Conservation (phyloP, 1,284 basidiomycete genomes). For the Ceratobasidium sp. region DNA sequence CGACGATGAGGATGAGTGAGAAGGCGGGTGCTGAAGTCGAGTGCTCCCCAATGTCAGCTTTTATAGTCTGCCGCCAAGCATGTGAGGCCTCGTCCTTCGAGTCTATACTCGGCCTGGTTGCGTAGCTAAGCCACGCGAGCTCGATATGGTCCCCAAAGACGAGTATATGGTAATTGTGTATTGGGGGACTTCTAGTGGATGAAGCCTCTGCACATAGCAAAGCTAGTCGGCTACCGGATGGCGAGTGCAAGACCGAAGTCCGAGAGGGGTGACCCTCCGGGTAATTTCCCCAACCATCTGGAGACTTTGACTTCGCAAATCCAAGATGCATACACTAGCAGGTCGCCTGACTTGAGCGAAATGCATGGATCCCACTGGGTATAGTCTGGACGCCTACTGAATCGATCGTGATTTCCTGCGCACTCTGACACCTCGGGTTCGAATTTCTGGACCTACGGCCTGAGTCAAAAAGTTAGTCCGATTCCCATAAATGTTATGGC, state of each 20-base stretch:
- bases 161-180: constrained; percentile 34
- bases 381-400: constrained; percentile 23
- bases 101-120: constrained; percentile 14
- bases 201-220: constrained; percentile 14
- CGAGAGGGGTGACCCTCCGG: constrained; percentile 1
- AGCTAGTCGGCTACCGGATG: constrained; percentile 18
- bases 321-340: constrained; percentile 20
- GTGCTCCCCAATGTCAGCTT: background rate
- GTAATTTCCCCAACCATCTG: constrained; percentile 27
- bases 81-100: constrained; percentile 7
- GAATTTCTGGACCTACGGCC: constrained; percentile 10
- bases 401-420: constrained; percentile 12
- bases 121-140: constrained; percentile 5
- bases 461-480: constrained; percentile 22
- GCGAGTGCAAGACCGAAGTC: constrained; percentile 8
- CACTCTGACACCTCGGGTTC: constrained; percentile 26
- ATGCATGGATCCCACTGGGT: constrained; percentile 30
- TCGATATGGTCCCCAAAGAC: constrained; percentile 8
- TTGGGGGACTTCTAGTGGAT: constrained; percentile 35
- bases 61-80: constrained; percentile 15
- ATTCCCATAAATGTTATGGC: constrained; percentile 28
- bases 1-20: constrained; percentile 4
- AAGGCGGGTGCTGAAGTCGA: constrained; percentile 22
- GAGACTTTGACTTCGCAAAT: constrained; percentile 38
- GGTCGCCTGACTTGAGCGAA: constrained; percentile 35